Base-by-base conservation (phyloP, 805 yeast genomes). In the Tetrapisispora arboricola region DNA sequence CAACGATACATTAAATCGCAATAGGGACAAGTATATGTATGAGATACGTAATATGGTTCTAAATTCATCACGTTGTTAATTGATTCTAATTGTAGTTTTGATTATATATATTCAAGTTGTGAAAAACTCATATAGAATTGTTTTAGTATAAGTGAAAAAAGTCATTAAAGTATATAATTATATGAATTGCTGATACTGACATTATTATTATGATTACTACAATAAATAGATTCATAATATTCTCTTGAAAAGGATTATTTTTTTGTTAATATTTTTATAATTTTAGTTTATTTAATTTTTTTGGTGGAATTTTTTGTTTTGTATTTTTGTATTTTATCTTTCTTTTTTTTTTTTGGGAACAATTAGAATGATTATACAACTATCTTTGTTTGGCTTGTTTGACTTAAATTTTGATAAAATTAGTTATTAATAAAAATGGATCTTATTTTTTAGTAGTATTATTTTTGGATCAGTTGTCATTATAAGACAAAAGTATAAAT, bases 31-130 rank as follows among this genome's bases (percentile, higher is more conserved):
- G 17, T 54, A 47, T 44, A 57, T 57, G 64, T 58, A 57, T 28
- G 64, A 58, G 38, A 60, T 60, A 9, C 47, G 64, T 38, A 57
- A 55, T 26, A 60, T 60, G 64, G 64, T 60, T 11, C 36, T 58
- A 21, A 58, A 53, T 36, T 60, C 64, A 2, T 53, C 63, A 12
- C 48, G 58, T 22, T 49, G 49, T 7, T 25, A 11, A 25, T n/a
- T n/a, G n/a, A n/a, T n/a, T n/a, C n/a, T n/a, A n/a, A n/a, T n/a
- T n/a, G n/a, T n/a, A n/a, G n/a, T n/a, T n/a, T n/a, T n/a, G n/a
- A n/a, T n/a, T n/a, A n/a, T n/a, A n/a, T n/a, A n/a, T n/a, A n/a
- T n/a, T n/a, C n/a, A n/a, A n/a, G n/a, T n/a, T n/a, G n/a, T n/a
- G n/a, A n/a, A n/a, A n/a, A n/a, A n/a, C n/a, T n/a, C n/a, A n/a